A percentile compares a stretch with the other conserved stretches of the same genome.
phyloP scores from a whole-genome alignment of 176 grass and related monocot genomes.

The Aegilops speltoides region DNA sequence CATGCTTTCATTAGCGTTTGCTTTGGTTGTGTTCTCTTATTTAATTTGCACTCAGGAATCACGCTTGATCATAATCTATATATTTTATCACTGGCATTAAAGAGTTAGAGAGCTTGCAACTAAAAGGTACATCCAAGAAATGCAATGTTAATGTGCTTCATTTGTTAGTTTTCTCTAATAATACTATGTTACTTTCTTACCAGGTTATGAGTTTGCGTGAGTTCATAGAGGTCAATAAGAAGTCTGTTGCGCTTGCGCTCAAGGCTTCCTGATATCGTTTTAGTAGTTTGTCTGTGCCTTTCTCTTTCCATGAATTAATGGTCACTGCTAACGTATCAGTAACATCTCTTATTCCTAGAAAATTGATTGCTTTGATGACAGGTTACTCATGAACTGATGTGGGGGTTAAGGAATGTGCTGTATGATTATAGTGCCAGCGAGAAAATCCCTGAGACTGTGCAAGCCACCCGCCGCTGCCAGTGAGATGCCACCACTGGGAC shows the following conservation, averaged over 20 bases:
- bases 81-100: no score
- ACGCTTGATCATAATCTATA: no score
- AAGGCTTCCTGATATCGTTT: neutral
- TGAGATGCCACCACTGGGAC: no score
- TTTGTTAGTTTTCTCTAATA: neutral
- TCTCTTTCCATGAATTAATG: neutral
- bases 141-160: no score
- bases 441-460: no score
- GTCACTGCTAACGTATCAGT: neutral
- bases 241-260: neutral
- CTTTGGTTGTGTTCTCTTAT: neutral
- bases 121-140: no score
- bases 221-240: neutral
- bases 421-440: no score
- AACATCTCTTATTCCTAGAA: neutral
- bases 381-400: neutral
- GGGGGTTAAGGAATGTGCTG: neutral
- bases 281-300: neutral
- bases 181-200: neutral
- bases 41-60: no score
- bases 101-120: no score
- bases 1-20: neutral
- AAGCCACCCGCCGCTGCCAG: no score
- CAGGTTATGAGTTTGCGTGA: neutral
- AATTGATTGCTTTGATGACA: neutral